A percentile compares a stretch with the other conserved stretches of the same genome.
phyloP scores from a whole-genome alignment of 306 rosid species.

The Rosa lucieae region DNA sequence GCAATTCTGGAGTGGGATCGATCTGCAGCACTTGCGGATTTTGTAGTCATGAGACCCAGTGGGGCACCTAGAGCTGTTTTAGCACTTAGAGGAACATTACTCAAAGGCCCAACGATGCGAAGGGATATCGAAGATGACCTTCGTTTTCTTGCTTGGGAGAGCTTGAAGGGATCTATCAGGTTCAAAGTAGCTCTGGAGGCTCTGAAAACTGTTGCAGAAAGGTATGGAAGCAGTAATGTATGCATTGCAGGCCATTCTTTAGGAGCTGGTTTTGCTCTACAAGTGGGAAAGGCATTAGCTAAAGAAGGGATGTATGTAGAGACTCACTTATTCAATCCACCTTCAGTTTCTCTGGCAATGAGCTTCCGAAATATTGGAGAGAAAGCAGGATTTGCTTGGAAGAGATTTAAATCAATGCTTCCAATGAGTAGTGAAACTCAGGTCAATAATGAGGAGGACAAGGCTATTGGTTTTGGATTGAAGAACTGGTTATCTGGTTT shows the following conservation, averaged over 20 bases:
- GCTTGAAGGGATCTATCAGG: constrained; percentile 87
- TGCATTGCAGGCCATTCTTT: constrained; percentile 91
- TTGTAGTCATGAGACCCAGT: constrained; percentile 66
- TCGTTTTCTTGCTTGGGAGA: constrained; percentile 93
- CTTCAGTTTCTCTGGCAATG: constrained; percentile 84
- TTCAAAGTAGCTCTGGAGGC: constrained; percentile 63
- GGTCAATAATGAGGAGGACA: constrained; percentile 34
- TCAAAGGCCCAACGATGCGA: constrained; percentile 72
- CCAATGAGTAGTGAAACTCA: constrained; percentile 48
- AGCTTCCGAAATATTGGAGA: constrained; percentile 67
- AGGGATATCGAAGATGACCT: constrained; percentile 95
- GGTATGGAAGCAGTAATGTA: constrained; percentile 68
- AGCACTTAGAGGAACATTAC: constrained; percentile 87
- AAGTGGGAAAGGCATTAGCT: constrained; percentile 83
- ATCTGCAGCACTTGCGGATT: constrained; percentile 66
- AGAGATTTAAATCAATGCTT: constrained; percentile 69
- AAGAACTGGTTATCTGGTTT: constrained; percentile 50
- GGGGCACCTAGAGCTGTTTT: constrained; percentile 92
- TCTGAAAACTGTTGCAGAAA: constrained; percentile 54
- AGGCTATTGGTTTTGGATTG: constrained; percentile 23
- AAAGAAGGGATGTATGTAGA: constrained; percentile 81
- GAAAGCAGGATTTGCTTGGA: constrained; percentile 74
- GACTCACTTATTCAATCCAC: constrained; percentile 92
- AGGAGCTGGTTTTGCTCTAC: constrained; percentile 95
- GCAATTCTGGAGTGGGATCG: constrained; percentile 92